phyloP scores from a whole-genome alignment of 129 eudicot species.

The Pulicaria dysenterica region DNA sequence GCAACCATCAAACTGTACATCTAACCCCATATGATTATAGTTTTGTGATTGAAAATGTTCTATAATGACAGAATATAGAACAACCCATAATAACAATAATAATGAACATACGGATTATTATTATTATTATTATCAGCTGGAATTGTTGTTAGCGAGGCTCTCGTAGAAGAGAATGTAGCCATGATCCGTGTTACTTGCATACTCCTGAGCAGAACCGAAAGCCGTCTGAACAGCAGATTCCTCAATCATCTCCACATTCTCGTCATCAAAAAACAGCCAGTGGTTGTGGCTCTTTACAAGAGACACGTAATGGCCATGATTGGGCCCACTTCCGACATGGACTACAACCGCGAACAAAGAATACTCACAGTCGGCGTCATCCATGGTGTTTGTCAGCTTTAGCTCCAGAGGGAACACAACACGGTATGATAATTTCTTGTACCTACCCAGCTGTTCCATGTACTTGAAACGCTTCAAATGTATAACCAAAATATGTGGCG shows the following conservation, averaged over 20 bases:
- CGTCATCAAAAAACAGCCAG: conserved; percentile 91
- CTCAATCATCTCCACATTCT: conserved; percentile 87
- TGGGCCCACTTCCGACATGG: conserved; percentile 63
- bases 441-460: conserved; percentile 82
- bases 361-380: conserved; percentile 73
- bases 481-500: conserved; percentile 77
- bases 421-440: conserved; percentile 79
- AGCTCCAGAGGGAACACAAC: conserved; percentile 89
- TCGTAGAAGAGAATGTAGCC: conserved; percentile 86
- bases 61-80: conserved; percentile 8
- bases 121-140: conserved; percentile 32
- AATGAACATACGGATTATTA: neutral
- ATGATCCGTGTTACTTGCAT: conserved; percentile 76
- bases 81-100: neutral
- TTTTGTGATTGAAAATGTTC: conserved; percentile 25
- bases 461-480: conserved; percentile 90
- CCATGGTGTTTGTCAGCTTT: conserved; percentile 74
- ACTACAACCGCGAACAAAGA: conserved; percentile 89
- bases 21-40: conserved; percentile 17
- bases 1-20: conserved; percentile 35
- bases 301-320: conserved; percentile 88
- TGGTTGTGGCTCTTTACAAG: conserved; percentile 92
- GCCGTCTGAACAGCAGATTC: conserved; percentile 83
- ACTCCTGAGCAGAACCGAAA: conserved; percentile 89
- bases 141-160: conserved; percentile 39